Conservation (phyloP, 1,284 basidiomycete species). For the Cutaneotrichosporon sp. region DNA sequence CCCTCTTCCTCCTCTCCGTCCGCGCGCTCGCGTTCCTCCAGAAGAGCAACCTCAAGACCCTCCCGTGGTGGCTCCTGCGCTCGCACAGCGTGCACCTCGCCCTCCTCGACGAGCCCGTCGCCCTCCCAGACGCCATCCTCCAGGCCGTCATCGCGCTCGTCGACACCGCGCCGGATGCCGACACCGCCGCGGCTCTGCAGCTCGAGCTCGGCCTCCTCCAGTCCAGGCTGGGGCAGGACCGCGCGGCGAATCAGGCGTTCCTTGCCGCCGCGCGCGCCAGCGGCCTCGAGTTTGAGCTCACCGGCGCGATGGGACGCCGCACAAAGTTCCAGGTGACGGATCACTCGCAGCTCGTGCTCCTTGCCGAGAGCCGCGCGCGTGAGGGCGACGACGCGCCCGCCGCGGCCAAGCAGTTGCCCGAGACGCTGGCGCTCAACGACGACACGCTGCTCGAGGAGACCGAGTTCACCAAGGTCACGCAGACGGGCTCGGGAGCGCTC, state of each 20-base stretch:
- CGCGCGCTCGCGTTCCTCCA: constrained; percentile 63
- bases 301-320: constrained; percentile 88
- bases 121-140: constrained; percentile 60
- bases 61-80: constrained; percentile 79
- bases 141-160: constrained; percentile 60
- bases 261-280: constrained; percentile 74
- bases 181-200: constrained; percentile 69
- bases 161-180: constrained; percentile 46
- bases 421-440: constrained; percentile 84
- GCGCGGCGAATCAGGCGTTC: constrained; percentile 75
- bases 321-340: constrained; percentile 92
- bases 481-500: constrained; percentile 52
- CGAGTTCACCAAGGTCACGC: constrained; percentile 65
- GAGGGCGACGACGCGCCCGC: constrained; percentile 43
- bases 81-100: constrained; percentile 74
- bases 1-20: constrained; percentile 75
- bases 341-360: constrained; percentile 86
- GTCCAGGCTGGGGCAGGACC: constrained; percentile 71
- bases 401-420: constrained; percentile 63
- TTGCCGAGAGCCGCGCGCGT: constrained; percentile 74
- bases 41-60: constrained; percentile 58
- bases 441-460: constrained; percentile 96
- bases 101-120: constrained; percentile 81
- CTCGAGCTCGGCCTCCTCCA: constrained; percentile 81
- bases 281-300: constrained; percentile 84